Conservation (phyloP, 2,329 filamentous ascomycete genomes). For the Aphanoascus verrucosus region DNA sequence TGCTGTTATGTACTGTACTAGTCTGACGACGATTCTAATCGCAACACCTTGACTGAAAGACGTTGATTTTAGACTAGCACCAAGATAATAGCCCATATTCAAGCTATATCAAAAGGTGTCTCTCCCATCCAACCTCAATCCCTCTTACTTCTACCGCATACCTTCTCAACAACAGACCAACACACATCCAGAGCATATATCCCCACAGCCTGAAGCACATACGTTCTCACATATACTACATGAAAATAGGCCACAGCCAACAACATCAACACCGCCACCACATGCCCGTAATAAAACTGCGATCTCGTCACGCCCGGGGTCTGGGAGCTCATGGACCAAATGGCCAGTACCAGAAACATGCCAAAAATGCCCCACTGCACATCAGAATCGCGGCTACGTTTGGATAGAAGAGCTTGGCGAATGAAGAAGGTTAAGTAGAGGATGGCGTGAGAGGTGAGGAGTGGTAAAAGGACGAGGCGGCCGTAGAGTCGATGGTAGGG, state of each 20-base stretch:
- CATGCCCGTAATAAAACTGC: constrained; percentile 47
- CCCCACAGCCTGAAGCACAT: constrained; percentile 41
- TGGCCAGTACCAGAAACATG: constrained; percentile 40
- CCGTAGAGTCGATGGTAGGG: constrained; percentile 49
- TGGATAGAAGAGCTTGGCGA: constrained; percentile 39
- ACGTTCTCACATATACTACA: constrained; percentile 45
- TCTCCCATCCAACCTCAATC: not conserved
- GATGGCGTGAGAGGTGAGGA: constrained; percentile 43
- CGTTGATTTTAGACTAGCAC: not conserved
- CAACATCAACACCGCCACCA: constrained; percentile 41
- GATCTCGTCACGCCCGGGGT: constrained; percentile 34
- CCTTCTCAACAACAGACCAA: constrained; percentile 18
- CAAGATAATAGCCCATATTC: too few relatives aligned
- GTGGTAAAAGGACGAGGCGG: constrained; percentile 40
- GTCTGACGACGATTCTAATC: too few relatives aligned
- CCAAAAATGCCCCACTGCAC: constrained; percentile 47
- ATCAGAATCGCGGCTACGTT: constrained; percentile 47
- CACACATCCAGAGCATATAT: constrained; percentile 38
- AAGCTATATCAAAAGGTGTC: not conserved
- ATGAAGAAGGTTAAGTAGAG: constrained; percentile 51
- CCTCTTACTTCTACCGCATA: constrained; percentile 3
- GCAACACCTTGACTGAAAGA: too few relatives aligned
- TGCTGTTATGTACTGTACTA: too few relatives aligned
- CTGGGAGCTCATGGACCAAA: constrained; percentile 37
- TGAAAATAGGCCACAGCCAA: constrained; percentile 45